These are phyloP conservation scores for Cercophora newfieldiana DNA, from an alignment of 495 filamentous ascomycete genomes.

Conservation along the genomic window DNA sequence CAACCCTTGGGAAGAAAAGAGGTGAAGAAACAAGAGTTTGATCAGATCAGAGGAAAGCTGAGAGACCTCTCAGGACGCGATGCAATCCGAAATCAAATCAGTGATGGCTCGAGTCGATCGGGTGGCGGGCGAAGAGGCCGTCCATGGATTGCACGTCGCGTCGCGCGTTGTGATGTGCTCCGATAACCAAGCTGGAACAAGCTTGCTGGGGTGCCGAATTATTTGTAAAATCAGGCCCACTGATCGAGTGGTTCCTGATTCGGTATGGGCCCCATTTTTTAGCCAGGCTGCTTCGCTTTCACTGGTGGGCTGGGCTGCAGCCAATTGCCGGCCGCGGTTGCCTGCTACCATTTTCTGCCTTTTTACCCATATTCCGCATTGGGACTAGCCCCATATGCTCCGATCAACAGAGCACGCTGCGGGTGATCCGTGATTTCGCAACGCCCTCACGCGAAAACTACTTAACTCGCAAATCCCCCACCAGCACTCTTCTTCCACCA, in stretches of 20 bases:
- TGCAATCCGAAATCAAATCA: neutral
- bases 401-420: slow-evolving; percentile 34
- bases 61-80: neutral
- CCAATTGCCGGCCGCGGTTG: slow-evolving; percentile 22
- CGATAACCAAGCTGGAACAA: neutral
- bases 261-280: neutral
- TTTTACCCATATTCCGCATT: slow-evolving; percentile 30
- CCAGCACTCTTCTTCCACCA: slow-evolving; percentile 39
- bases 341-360: slow-evolving; percentile 14
- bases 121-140: neutral
- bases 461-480: slow-evolving; percentile 52
- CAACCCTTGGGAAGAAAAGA: neutral
- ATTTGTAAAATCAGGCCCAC: slow-evolving; percentile 31
- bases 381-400: slow-evolving; percentile 44
- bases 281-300: neutral
- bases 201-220: slow-evolving; percentile 13
- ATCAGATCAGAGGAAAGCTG: neutral
- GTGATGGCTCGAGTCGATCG: neutral
- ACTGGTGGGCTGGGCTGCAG: slow-evolving; percentile 1
- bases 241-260: neutral
- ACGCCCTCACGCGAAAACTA: slow-evolving; percentile 52
- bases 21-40: neutral
- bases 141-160: neutral
- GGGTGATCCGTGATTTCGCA: slow-evolving; percentile 50
- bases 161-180: neutral